A percentile compares a stretch with the other conserved stretches of the same genome.
Conservation (phyloP, 495 filamentous ascomycete genomes). For the Amphirosellinia nigrospora region DNA sequence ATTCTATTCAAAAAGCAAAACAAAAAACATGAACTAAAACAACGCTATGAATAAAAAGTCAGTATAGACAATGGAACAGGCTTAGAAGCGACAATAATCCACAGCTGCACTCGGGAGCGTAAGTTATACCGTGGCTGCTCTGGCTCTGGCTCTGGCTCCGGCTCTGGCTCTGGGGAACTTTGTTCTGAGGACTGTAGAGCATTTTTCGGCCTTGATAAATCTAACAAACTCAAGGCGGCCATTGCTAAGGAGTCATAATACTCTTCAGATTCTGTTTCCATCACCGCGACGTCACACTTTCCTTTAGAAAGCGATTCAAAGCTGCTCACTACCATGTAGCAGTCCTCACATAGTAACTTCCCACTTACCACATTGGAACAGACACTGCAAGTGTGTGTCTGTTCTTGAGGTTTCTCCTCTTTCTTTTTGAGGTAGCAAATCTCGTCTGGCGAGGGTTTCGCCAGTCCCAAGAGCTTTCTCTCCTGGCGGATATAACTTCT, state of each 20-base stretch:
- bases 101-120: background rate
- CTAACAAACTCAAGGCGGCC: background rate
- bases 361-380: background rate
- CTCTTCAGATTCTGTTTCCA: background rate
- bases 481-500: background rate
- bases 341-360: background rate
- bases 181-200: background rate
- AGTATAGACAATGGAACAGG: background rate
- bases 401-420: background rate
- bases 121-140: background rate
- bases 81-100: background rate
- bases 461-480: background rate
- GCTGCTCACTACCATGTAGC: background rate
- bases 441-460: background rate
- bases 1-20: background rate
- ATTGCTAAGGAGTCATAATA: background rate
- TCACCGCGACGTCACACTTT: background rate
- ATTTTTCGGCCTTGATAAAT: background rate
- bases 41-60: background rate
- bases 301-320: background rate
- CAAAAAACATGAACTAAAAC: background rate
- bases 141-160: no score
- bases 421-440: background rate
- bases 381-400: background rate
- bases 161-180: background rate